Conservation (phyloP, 2,329 filamentous ascomycete species). For the Penicillium sp. region DNA sequence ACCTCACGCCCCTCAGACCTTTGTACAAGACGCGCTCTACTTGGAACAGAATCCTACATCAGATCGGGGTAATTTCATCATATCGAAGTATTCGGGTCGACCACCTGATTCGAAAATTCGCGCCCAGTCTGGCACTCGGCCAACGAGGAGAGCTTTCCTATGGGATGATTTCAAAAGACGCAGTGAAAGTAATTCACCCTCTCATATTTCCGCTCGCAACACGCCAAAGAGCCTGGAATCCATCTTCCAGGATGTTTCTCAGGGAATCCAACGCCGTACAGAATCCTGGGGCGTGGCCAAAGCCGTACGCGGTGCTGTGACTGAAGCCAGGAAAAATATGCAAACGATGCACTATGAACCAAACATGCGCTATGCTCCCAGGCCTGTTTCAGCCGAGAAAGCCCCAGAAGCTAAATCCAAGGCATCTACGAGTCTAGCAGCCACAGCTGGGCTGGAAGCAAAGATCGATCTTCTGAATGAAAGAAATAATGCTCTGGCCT, state of each 20-base stretch:
- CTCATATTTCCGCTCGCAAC: constrained; percentile 38
- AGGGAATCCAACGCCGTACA: constrained; percentile 49
- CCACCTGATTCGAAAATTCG: constrained; percentile 38
- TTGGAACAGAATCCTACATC: constrained; percentile 46
- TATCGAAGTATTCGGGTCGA: constrained; percentile 50
- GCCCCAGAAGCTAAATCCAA: constrained; percentile 2
- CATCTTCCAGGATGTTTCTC: constrained; percentile 51
- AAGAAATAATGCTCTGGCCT: constrained; percentile 44
- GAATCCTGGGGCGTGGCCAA: constrained; percentile 53
- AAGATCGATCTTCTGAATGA: constrained; percentile 39
- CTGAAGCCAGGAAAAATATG: constrained; percentile 49
- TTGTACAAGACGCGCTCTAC: constrained; percentile 79
- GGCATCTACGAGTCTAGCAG: constrained; percentile 7
- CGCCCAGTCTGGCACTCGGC: constrained; percentile 21
- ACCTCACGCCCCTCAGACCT: constrained; percentile 69
- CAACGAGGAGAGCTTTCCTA: constrained; percentile 24
- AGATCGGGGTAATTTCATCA: constrained; percentile 46
- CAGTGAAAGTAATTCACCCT: constrained; percentile 36
- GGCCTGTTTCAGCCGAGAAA: not conserved
- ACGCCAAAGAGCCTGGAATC: constrained; percentile 47
- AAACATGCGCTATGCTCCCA: constrained; percentile 24
- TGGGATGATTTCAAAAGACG: constrained; percentile 31
- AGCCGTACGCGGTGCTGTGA: constrained; percentile 50
- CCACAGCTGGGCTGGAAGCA: constrained; percentile 29
- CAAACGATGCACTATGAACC: constrained; percentile 46